phyloP scores from a whole-genome alignment of 345 rosid genomes.

The Durio zibethinus region DNA sequence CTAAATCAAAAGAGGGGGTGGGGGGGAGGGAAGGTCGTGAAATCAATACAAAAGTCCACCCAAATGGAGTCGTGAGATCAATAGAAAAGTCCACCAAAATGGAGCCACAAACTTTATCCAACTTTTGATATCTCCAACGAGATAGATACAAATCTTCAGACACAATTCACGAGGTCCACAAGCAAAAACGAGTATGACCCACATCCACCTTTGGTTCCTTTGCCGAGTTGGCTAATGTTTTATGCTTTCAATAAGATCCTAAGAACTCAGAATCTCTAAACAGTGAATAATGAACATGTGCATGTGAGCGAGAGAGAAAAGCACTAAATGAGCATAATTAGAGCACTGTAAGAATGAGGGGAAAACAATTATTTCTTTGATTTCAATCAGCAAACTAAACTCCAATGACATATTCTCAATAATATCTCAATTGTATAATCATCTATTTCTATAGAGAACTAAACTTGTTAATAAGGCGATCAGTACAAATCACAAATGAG shows the following conservation, averaged over 20 bases:
- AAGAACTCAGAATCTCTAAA: background rate
- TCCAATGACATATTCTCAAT: background rate
- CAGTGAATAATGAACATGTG: background rate
- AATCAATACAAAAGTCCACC: background rate
- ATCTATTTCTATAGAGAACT: slow-evolving; percentile 6
- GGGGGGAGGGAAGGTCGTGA: too few relatives aligned
- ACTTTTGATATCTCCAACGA: background rate
- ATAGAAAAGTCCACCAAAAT: background rate
- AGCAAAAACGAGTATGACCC: background rate
- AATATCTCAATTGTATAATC: slow-evolving; percentile 13
- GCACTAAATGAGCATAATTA: background rate
- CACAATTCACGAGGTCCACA: slow-evolving; percentile 1
- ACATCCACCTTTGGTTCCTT: background rate
- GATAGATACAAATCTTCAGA: background rate
- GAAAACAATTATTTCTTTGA: slow-evolving; percentile 8
- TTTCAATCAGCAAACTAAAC: slow-evolving; percentile 6
- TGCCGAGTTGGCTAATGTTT: background rate
- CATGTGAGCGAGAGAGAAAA: background rate
- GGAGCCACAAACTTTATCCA: background rate
- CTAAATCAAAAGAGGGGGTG: background rate
- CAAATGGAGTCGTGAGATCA: background rate
- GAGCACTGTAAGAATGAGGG: background rate
- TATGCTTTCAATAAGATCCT: background rate
- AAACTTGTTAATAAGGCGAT: slow-evolving; percentile 8
- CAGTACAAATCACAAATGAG: slow-evolving; percentile 34